Evolutionary conservation across 1,284 basidiomycete species (phyloP), one percentile per base, ranked within the genome.

Genomic region (Irpex lacteus): DNA sequence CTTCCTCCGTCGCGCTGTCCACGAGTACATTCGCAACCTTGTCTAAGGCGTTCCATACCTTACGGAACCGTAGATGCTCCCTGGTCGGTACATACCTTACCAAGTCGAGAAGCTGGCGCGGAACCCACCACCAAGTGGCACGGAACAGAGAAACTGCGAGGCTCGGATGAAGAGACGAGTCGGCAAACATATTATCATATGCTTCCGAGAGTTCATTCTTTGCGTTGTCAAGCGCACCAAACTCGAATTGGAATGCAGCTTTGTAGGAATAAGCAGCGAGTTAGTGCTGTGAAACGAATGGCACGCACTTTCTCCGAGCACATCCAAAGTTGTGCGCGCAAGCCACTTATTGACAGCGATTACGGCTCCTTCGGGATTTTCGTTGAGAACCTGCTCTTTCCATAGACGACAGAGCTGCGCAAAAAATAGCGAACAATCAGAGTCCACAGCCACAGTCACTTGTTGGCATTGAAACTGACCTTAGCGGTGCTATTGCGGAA

Each of bases 241-340:
- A 75, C 7, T 72, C 69, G 63, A 72, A 72, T 47, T 71, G 68
- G 44, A 77, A 77, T 1, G 62, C 65, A 13, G 62, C 65, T 66
- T 44, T 44, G 15, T 44, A 44, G 7, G 3, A 19, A 56, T 32
- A 38, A 60, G 2, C 26, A 26, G 3, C 26, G 26, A 3, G 26
- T 26, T 26, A 26, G 26, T 26, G 26, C 26, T 26, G 26, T 26
- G n/a, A 26, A 26, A 3, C 26, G 26, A 26, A 3, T 26, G 26
- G 37, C 47, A 13, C 50, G 19, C 53, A 66, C 65, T 49, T 49
- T 66, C 62, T n/a, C 65, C 65, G 11, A 66, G 55, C 5, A 66
- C 40, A 37, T 66, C 65, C 15, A 66, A 54, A 26, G 65, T 60
- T 13, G 59, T 44, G 2, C 65, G 58, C 7, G 65, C 65, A 21